phyloP scores from a whole-genome alignment of 73 alveolate species.

The Paramecium primaurelia region DNA sequence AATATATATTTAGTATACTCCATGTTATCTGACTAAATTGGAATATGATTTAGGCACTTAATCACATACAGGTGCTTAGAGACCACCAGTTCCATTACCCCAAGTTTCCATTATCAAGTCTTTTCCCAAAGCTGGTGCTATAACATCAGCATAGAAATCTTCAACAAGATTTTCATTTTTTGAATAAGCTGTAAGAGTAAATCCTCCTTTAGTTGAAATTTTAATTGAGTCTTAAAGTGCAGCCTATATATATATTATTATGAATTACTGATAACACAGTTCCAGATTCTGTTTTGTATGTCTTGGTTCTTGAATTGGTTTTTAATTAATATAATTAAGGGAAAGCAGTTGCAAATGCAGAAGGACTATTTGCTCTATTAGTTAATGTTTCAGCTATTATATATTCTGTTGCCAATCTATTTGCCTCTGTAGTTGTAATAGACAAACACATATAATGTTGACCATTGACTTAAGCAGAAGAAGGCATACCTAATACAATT shows the following conservation, averaged over 20 bases:
- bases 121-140: neutral
- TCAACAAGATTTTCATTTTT: slow-evolving; percentile 17
- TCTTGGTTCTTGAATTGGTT: neutral
- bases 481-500: slow-evolving; percentile 41
- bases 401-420: slow-evolving; percentile 31
- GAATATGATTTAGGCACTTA: neutral
- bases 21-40: slow-evolving; percentile 46
- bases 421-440: slow-evolving; percentile 13
- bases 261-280: neutral
- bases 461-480: slow-evolving; percentile 21
- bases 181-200: neutral
- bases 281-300: slow-evolving; percentile 22
- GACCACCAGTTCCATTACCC: slow-evolving; percentile 53
- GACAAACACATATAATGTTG: slow-evolving; percentile 22
- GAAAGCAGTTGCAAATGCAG: slow-evolving; percentile 16
- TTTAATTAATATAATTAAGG: neutral
- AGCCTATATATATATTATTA: neutral
- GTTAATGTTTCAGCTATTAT: neutral
- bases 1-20: neutral
- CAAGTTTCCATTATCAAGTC: slow-evolving; percentile 48
- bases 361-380: neutral
- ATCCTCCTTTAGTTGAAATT: neutral
- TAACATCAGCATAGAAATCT: slow-evolving; percentile 43
- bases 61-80: neutral
- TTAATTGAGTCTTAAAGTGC: neutral